Base-by-base conservation (phyloP, 805 yeast genomes). In the Yamadazyma ubonensis region DNA sequence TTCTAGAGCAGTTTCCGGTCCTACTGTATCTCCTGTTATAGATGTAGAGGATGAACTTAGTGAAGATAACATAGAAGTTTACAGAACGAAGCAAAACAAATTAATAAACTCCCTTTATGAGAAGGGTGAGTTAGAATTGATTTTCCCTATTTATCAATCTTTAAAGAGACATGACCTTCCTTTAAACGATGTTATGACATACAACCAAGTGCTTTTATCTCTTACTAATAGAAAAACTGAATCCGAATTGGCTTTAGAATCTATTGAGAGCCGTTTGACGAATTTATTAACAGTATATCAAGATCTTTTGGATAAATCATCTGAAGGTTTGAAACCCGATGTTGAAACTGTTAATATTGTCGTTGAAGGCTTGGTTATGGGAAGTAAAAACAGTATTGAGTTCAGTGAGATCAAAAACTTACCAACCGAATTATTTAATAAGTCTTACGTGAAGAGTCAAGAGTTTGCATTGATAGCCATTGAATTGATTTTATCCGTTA, bases 261-360 rank as follows among this genome's bases (percentile, higher is more conserved):
- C 79, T 18, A 59, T 76, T 5, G 88, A 84, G 54, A 73, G 72
- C 33, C 76, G 74, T 53, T 66, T 84, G 55, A 82, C 86, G 2
- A 76, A 73, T 39, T 56, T 84, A 42, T 61, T 84, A 46, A 81
- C 78, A 15, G 79, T 82, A 25, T 84, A 84, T 54, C 85, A 84
- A 36, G 89, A 82, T 50, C 62, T 83, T 54, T 65, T 84, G 27
- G 53, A 41, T 4, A 38, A 37, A 16, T 20, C 38, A 2, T 27
- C 33, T 12, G 44, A 36, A 9, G 19, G 14, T 6, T 23, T 74
- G 17, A 80, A 76, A 53, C 93, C 93, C 12, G 67, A 73, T 18
- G 51, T 56, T 29, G 65, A 63, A 14, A 81, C 86, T 6, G 83
- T 77, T 57, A 65, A 75, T 49, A 55, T 63, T 1, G 56, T 75